Evolutionary conservation across 106 monocot genomes (phyloP), one percentile per base, ranked within the genome.

Genomic region (Triglochin maritima): DNA sequence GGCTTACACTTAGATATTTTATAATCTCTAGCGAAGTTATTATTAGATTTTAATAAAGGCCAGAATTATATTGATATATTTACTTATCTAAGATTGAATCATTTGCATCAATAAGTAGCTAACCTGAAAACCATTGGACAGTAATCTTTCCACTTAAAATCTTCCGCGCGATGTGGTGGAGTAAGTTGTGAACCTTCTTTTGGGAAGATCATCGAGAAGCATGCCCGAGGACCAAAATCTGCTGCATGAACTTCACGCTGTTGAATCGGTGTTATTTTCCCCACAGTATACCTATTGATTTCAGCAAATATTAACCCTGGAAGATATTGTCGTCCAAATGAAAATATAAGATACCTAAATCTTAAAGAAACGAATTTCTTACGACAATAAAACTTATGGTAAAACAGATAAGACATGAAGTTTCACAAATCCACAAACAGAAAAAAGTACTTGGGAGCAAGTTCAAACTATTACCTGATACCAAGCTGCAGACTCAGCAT

Each of bases 121-220:
- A n/a, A 89, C 94, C 94, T 89, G 78, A 94, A 94, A 50, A 89
- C 89, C 89, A 87, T 94, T 17, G 94, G 94, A 77, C 94, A 94
- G 66, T 94, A 94, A 72, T 94, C 94, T 72, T 94, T 94, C 94
- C 89, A 94, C 62, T 89, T 94, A 71, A 94, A 94, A 79, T 94
- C 89, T 75, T 94, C 94, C 17, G 86, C 75, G 17, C 49, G 73
- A 52, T 94, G 94, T 2, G 94, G 56, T 76, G 94, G 94, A 52
- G 94, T 89, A 16, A 89, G 64, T 58, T 84, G 89, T 17, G 94
- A 94, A 43, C 94, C 94, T 47, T 57, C 76, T 77, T 81, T 84
- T 1, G 94, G 94, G 61, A 94, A 94, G 72, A 80, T 81, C 94
- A 94, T 94, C 89, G 89, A 89, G 77, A 94, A 94, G 72, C 87